Base-by-base conservation (phyloP, 495 filamentous ascomycete genomes). In the Aspergillus taichungensis region DNA sequence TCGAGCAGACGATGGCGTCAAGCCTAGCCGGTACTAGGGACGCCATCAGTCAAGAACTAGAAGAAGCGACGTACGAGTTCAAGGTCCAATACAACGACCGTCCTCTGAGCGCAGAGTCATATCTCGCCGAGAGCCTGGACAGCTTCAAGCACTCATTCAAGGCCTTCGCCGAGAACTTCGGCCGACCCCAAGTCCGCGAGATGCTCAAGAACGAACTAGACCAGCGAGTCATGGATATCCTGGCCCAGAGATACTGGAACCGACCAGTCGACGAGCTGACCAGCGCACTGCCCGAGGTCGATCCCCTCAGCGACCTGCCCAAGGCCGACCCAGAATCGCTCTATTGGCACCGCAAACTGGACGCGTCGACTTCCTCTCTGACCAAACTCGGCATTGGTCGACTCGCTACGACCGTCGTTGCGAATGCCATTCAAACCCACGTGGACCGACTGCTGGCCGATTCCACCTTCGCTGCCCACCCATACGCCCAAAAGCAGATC, bases 71-170 rank as follows among this genome's bases (percentile, higher is more conserved):
- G 0, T 99, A 99, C 55, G 92, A 99, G 56, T 97, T 95, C 76
- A 99, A 97, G 60, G 94, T 99, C 13, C 94, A 99, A 62, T 99
- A 99, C 67, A 99, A 97, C 57, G 94, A 99, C 58, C 79, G 92
- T 18, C 86, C 90, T 13, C 69, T 99, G 37, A 92, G 87, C 49
- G 94, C 92, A 1, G 94, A 97, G 61, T 91, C 91, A 9, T 96
- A 99, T 54, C 75, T 99, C 10, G 94, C 92, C 3, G 92, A 95
- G 52, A 91, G 83, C 54, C 73, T 99, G 1, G 92, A 99, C 59
- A 80, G 82, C 10, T 97, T 99, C 74, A 99, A 99, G 71, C 92
- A 97, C 66, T 87, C 87, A 0, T 97, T 97, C 69, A 94, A 95
- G 63, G 83, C 79, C 45, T 95, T 96, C 58, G 78, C 88, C 1